Base-by-base conservation (phyloP, 352 stramenopile species). In the Phytopythium boreale region DNA sequence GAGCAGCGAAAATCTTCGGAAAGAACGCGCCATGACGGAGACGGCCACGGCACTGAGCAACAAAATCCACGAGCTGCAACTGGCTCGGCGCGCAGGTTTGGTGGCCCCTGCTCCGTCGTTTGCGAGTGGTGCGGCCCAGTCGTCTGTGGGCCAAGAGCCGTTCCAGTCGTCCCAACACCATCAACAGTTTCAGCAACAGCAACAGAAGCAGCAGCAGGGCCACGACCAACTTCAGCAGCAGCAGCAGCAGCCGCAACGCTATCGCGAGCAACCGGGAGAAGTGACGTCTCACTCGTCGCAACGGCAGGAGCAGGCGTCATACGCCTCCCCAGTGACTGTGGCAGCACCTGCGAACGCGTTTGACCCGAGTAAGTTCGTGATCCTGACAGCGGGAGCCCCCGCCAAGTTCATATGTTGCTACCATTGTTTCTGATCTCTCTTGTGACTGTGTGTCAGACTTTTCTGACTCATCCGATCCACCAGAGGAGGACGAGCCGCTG, bases 401-500 rank as follows among this genome's bases (percentile, higher is more conserved):
- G 7, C 7, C 52, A 15, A 43, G 29, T 19, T 49, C 12, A 24
- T 24, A 1, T 57, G 27, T 26, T 10, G 31, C 11, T 27, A 4
- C 4, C n/a, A n/a, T 20, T 41, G 24, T 7, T 41, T 43, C 56
- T 31, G 2, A 27, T 51, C 11, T 27, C 31, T 27, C 2, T 24
- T 19, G 19, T 46, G 31, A 29, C 29, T 37, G n/a, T 41, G 26
- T 39, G 31, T 9, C 31, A 64, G 59, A 64, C 37, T 64, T 64
- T 24, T 64, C 59, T 3, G 59, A 64, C 44, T 31, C 59, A 7
- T 64, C 59, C 4, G 55, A 64, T 9, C 36, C 36, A 34, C 61
- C 61, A 1, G 61, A 68, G 11, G 66, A 68, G 41, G 66, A 71
- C 29, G 60, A 71, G 26, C 66, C 66, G 19, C 36, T 64, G 37